Percentiles rank a stretch among this genome's conserved stretches.
These are phyloP conservation scores for Vigna unguiculata DNA, from an alignment of 306 rosid genomes.

Conservation along the genomic window DNA sequence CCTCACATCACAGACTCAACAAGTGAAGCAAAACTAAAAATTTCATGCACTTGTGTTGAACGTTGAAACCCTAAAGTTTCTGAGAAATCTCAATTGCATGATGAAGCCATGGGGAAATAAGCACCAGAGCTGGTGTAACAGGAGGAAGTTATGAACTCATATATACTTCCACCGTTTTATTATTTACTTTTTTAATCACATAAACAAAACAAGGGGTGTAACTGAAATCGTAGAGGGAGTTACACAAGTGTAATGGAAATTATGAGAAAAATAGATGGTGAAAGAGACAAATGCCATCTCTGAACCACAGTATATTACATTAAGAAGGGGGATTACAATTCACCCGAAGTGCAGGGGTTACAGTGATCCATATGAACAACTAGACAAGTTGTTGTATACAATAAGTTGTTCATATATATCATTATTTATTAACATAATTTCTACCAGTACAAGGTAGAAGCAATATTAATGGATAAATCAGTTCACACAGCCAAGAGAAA, in stretches of 20 bases:
- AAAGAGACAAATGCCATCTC: constrained; percentile 5
- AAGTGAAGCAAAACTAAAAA: constrained; percentile 10
- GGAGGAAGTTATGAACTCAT: background rate
- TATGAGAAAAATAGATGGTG: background rate
- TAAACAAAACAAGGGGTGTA: background rate
- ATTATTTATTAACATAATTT: constrained; percentile 15
- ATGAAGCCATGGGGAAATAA: background rate
- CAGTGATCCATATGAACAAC: background rate
- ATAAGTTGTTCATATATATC: background rate
- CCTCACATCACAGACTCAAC: background rate
- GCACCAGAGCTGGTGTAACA: background rate
- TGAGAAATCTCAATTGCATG: background rate
- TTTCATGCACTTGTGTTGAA: background rate
- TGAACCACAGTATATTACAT: background rate
- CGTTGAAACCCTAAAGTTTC: background rate
- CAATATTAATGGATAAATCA: constrained; percentile 8
- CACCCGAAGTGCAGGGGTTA: background rate
- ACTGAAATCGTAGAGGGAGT: background rate
- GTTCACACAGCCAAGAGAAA: constrained; percentile 1
- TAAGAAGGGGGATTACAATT: background rate
- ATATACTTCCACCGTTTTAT: background rate
- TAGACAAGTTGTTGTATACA: background rate
- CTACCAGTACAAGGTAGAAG: constrained; percentile 38
- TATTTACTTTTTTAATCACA: constrained; percentile 13
- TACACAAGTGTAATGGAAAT: background rate